Evolutionary conservation across 2,329 filamentous ascomycete species (phyloP).

Genomic region (Penicillium rolfsii): DNA sequence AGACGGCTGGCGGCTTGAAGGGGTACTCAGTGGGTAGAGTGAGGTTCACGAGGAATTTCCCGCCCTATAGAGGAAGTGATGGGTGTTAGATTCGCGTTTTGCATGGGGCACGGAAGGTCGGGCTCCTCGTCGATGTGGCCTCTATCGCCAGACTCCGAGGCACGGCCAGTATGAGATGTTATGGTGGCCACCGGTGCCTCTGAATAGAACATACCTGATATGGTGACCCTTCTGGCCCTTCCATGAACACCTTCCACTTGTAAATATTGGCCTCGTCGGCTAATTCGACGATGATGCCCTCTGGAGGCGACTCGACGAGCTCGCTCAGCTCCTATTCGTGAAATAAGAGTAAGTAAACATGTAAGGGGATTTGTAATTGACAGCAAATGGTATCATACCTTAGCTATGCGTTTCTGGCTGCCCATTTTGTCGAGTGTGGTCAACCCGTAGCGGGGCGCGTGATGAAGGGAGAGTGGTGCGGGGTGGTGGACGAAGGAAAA

Average conservation of each 20-base stretch:
- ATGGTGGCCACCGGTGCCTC: not conserved
- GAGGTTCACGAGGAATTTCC: slow-evolving; percentile 73
- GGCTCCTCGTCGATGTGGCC: not conserved
- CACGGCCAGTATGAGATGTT: no score
- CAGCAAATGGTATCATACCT: slow-evolving; percentile 34
- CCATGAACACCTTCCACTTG: slow-evolving; percentile 69
- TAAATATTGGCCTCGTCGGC: slow-evolving; percentile 67
- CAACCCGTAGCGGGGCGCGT: slow-evolving; percentile 18
- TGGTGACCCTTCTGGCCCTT: slow-evolving; percentile 66
- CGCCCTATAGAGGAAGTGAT: slow-evolving; percentile 55
- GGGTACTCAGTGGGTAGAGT: slow-evolving; percentile 79
- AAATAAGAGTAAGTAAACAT: not conserved
- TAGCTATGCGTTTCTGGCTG: slow-evolving; percentile 53
- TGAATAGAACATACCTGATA: slow-evolving; percentile 60
- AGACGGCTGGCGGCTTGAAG: slow-evolving; percentile 81
- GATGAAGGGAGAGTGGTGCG: slow-evolving; percentile 13
- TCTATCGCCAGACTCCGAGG: not conserved
- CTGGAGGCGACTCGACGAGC: slow-evolving; percentile 57
- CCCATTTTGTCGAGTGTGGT: slow-evolving; percentile 36
- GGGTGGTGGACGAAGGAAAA: slow-evolving; percentile 13
- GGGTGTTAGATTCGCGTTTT: slow-evolving; percentile 10
- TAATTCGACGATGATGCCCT: slow-evolving; percentile 60
- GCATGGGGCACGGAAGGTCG: not conserved
- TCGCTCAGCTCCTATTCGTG: slow-evolving; percentile 63
- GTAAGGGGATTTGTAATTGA: not conserved